phyloP scores from a whole-genome alignment of 495 filamentous ascomycete species.

The Coniosporium apollinis region DNA sequence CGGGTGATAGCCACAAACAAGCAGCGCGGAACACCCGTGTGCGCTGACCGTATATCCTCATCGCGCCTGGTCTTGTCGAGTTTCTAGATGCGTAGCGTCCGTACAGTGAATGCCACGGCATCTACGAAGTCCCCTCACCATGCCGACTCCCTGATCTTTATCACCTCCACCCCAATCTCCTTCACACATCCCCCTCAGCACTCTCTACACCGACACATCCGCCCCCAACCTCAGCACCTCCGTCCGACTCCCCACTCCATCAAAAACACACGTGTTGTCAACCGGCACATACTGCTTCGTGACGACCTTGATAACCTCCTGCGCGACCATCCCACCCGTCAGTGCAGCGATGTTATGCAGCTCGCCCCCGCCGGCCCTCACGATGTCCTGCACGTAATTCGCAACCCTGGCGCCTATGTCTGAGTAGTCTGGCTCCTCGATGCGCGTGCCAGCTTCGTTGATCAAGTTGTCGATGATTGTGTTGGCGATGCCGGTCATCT shows the following conservation, averaged over 20 bases:
- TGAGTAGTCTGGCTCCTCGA: slow-evolving; percentile 28
- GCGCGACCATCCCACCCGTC: slow-evolving; percentile 79
- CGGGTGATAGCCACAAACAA: no score
- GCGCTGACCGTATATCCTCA: no score
- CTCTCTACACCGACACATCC: no score
- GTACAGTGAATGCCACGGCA: no score
- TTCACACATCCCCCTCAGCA: no score
- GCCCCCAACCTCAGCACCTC: slow-evolving; percentile 49
- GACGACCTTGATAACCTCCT: slow-evolving; percentile 91
- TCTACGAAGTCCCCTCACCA: no score
- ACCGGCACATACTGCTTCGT: slow-evolving; percentile 93
- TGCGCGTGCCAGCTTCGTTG: slow-evolving; percentile 28
- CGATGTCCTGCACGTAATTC: slow-evolving; percentile 21
- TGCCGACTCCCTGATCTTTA: no score
- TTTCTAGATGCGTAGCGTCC: no score
- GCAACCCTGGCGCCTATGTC: slow-evolving; percentile 27
- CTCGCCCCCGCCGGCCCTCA: slow-evolving; percentile 66
- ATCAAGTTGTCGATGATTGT: slow-evolving; percentile 31
- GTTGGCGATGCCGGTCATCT: slow-evolving; percentile 19
- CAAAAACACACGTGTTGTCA: slow-evolving; percentile 85
- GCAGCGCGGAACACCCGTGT: no score
- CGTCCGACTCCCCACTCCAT: slow-evolving; percentile 68
- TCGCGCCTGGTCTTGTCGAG: no score
- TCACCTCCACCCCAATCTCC: no score
- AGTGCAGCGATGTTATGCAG: slow-evolving; percentile 89